phyloP scores from a whole-genome alignment of 352 stramenopile genomes.

The Achlya hypogyna region DNA sequence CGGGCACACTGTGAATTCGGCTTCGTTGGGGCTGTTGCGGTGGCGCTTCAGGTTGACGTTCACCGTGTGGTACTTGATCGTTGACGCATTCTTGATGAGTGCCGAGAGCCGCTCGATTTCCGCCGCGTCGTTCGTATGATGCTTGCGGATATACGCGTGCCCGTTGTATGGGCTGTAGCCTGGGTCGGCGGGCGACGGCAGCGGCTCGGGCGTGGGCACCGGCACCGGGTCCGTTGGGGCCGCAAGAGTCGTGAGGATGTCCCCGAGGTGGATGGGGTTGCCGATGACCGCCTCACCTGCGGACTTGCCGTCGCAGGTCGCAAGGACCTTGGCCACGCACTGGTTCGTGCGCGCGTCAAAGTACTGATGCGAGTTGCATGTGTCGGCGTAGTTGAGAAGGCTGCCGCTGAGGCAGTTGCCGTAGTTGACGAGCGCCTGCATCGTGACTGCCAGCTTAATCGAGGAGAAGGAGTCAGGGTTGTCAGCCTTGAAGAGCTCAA shows the following conservation, averaged over 20 bases:
- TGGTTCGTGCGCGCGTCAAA: not conserved
- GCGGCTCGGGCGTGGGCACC: not conserved
- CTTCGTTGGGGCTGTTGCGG: not conserved
- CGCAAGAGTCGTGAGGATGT: not conserved
- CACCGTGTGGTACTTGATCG: not conserved
- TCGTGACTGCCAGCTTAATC: constrained; percentile 8
- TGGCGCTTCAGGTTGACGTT: not conserved
- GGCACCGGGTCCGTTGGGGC: too few species aligned
- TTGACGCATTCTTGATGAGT: not conserved
- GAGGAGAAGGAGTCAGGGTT: constrained; percentile 15
- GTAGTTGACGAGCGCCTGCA: constrained; percentile 6
- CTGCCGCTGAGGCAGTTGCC: constrained; percentile 5
- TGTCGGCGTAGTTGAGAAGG: constrained; percentile 6
- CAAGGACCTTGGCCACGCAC: constrained; percentile 5
- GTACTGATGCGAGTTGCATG: not conserved
- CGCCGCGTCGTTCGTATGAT: not conserved
- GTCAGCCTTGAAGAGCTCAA: constrained; percentile 14
- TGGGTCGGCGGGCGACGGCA: not conserved
- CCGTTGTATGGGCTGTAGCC: not conserved
- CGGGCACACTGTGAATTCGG: not conserved
- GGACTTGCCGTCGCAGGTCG: constrained; percentile 9
- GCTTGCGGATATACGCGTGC: not conserved
- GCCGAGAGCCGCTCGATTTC: not conserved
- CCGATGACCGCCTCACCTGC: not conserved
- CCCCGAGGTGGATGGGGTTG: not conserved